phyloP scores from a whole-genome alignment of 441 rosid species.

The Biscutella laevigata region DNA sequence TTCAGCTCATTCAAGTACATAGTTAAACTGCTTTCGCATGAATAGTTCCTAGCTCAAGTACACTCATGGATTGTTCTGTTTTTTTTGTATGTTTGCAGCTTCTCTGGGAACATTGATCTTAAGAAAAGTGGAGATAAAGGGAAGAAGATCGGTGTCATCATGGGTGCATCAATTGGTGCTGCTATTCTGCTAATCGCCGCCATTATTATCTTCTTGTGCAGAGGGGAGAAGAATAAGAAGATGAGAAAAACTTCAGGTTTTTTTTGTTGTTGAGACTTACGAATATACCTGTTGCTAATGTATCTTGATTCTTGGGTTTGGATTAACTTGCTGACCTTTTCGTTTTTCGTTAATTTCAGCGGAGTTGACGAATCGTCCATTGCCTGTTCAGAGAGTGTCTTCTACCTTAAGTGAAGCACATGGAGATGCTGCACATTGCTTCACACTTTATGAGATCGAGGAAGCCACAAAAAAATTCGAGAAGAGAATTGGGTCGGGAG shows the following conservation, averaged over 20 bases:
- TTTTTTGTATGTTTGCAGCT: slow-evolving; percentile 33
- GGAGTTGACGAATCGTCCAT: slow-evolving; percentile 24
- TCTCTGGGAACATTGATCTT: slow-evolving; percentile 59
- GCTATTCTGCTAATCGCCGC: slow-evolving; percentile 55
- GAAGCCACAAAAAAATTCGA: slow-evolving; percentile 71
- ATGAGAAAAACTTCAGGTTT: slow-evolving; percentile 30
- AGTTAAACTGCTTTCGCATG: neutral
- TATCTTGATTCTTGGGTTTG: neutral
- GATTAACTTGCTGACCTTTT: neutral
- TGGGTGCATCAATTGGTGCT: slow-evolving; percentile 73
- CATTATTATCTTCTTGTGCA: slow-evolving; percentile 36
- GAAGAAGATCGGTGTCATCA: slow-evolving; percentile 36
- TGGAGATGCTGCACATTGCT: slow-evolving; percentile 76
- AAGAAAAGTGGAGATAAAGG: slow-evolving; percentile 30
- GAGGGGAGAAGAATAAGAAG: slow-evolving; percentile 47
- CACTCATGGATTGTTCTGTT: neutral
- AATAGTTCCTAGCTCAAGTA: neutral
- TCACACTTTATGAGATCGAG: slow-evolving; percentile 59
- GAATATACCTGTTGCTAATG: neutral
- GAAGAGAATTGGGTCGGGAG: slow-evolving; percentile 93
- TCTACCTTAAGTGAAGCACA: slow-evolving; percentile 56
- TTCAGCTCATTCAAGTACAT: neutral
- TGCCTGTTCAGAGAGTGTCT: slow-evolving; percentile 40
- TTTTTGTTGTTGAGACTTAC: neutral
- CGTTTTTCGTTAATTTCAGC: slow-evolving; percentile 11